Percentiles rank a stretch among this genome's conserved stretches.
Evolutionary conservation across 495 filamentous ascomycete genomes (phyloP).

Genomic region (Xylaria longipes): DNA sequence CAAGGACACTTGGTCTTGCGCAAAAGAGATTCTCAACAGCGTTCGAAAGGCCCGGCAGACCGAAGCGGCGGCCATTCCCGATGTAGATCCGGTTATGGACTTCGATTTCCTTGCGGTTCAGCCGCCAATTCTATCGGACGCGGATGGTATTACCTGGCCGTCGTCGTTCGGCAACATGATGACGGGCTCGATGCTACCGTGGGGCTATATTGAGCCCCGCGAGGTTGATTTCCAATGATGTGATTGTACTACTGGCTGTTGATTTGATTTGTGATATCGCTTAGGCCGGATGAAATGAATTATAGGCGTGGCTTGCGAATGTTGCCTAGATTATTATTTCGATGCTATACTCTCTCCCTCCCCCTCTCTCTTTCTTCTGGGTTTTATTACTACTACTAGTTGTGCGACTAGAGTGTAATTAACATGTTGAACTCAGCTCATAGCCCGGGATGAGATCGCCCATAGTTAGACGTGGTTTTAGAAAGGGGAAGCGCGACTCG

Average conservation of each 20-base stretch:
- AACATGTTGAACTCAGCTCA: neutral
- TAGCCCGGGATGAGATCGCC: too few species aligned
- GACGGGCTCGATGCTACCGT: constrained; percentile 18
- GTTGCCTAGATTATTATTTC: neutral
- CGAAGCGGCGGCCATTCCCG: constrained; percentile 35
- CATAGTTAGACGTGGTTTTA: neutral
- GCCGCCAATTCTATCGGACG: neutral
- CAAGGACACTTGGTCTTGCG: constrained; percentile 39
- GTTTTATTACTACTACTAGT: neutral
- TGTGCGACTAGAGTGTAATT: neutral
- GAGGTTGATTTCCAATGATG: constrained; percentile 3
- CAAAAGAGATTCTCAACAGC: constrained; percentile 28
- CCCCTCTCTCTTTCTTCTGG: too few species aligned
- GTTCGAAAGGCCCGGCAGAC: constrained; percentile 17
- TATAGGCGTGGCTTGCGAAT: neutral
- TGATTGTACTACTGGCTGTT: neutral
- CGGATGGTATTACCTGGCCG: constrained; percentile 4
- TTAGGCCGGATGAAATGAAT: neutral
- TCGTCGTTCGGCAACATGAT: constrained; percentile 17
- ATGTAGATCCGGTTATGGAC: constrained; percentile 39
- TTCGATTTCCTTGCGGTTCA: constrained; percentile 23
- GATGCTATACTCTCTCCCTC: neutral
- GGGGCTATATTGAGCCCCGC: neutral
- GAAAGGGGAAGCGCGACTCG: neutral
- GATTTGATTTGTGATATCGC: neutral